phyloP scores from a whole-genome alignment of 2,329 filamentous ascomycete species.

The Fusarium sacchari region DNA sequence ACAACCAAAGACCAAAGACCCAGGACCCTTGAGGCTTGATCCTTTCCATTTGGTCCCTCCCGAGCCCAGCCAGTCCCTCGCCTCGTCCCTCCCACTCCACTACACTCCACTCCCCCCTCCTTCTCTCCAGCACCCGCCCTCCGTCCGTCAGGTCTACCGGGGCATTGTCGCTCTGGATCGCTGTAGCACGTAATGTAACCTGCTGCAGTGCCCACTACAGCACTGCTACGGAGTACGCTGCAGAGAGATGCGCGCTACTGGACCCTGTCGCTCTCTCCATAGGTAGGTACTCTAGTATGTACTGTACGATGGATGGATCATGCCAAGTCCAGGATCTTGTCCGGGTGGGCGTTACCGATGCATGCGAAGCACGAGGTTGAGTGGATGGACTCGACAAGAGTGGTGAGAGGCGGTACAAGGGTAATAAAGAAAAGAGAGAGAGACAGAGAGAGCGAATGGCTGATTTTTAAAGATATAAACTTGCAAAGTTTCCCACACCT shows the following conservation, averaged over 20 bases:
- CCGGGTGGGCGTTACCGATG: constrained; percentile 25
- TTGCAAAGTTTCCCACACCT: constrained; percentile 28
- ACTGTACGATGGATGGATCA: constrained; percentile 19
- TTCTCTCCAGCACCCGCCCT: neutral
- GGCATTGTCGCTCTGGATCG: neutral
- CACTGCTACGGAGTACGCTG: neutral
- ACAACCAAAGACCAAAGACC: neutral
- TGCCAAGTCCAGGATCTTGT: constrained; percentile 27
- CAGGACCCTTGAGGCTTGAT: constrained; percentile 4
- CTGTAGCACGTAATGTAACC: neutral
- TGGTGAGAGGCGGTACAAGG: constrained; percentile 23
- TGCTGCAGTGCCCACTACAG: neutral
- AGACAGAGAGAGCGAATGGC: constrained; percentile 20
- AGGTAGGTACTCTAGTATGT: no score
- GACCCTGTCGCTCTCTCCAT: no score
- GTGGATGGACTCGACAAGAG: constrained; percentile 23
- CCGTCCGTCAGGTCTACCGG: constrained; percentile 34
- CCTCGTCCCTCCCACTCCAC: no score
- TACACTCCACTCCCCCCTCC: neutral
- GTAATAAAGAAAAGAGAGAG: neutral
- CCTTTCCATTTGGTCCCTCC: neutral
- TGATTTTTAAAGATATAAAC: constrained; percentile 26
- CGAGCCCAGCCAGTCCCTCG: neutral
- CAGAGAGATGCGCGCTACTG: neutral
- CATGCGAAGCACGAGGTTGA: constrained; percentile 27